Conservation (phyloP, 129 eudicot genomes). For the Ambrosia trifida region DNA sequence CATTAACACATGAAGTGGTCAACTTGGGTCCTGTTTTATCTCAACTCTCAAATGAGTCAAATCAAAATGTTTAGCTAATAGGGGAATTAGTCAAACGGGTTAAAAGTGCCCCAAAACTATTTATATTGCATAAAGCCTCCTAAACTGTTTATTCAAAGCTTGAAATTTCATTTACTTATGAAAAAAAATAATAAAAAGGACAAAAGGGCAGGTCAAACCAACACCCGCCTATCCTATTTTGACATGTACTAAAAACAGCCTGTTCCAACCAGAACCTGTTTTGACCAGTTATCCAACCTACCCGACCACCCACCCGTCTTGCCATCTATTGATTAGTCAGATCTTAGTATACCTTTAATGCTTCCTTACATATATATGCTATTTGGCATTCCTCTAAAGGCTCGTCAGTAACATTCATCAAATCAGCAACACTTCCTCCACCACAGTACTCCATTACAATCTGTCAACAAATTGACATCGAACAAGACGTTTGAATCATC, state of each 20-base stretch:
- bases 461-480: conserved; percentile 51
- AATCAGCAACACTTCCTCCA: conserved; percentile 99
- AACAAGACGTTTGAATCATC: conserved; percentile 21
- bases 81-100: background rate
- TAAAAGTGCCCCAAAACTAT: background rate
- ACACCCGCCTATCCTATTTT: background rate
- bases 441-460: conserved; percentile 99
- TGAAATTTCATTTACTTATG: background rate
- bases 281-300: conserved; percentile 2
- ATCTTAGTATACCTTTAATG: conserved; percentile 70
- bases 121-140: conserved; percentile 2
- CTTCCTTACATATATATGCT: conserved; percentile 91
- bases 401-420: conserved; percentile 92
- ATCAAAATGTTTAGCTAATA: background rate
- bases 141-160: background rate
- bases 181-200: background rate
- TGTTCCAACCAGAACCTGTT: background rate
- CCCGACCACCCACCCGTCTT: too few relatives aligned
- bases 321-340: conserved; percentile 18
- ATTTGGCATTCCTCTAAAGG: conserved; percentile 90
- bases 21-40: background rate
- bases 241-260: background rate
- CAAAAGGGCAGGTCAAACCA: conserved; percentile 5
- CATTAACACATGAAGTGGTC: background rate
- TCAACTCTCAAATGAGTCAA: conserved; percentile 12